Percentiles rank a stretch among this genome's conserved stretches.
These are phyloP conservation scores for Coniosporium tulheliwenetii DNA, from an alignment of 2,329 filamentous ascomycete genomes.

Conservation along the genomic window DNA sequence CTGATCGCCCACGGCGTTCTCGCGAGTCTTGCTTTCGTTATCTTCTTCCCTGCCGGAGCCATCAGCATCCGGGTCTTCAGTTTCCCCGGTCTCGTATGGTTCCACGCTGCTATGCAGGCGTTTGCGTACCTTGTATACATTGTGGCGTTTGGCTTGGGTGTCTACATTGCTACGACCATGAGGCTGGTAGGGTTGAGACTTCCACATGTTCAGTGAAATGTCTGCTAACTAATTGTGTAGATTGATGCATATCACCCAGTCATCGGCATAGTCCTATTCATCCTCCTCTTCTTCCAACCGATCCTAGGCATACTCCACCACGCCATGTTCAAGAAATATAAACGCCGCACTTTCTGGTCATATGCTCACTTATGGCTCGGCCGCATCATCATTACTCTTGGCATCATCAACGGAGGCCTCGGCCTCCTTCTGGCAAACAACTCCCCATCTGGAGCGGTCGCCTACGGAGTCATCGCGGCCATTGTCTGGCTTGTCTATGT, in stretches of 20 bases:
- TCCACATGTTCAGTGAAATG: background rate
- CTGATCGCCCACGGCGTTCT: conserved; percentile 27
- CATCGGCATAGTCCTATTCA: conserved; percentile 37
- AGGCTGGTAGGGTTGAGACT: conserved; percentile 11
- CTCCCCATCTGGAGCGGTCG: conserved; percentile 25
- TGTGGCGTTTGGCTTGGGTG: conserved; percentile 33
- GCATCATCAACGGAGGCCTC: conserved; percentile 41
- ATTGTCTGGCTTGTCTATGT: conserved; percentile 29
- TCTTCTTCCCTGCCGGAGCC: conserved; percentile 27
- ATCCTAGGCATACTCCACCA: conserved; percentile 37
- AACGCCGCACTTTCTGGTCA: conserved; percentile 28
- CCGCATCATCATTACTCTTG: conserved; percentile 32
- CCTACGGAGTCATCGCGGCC: conserved; percentile 34
- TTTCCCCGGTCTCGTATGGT: conserved; percentile 26
- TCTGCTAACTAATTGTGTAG: conserved; percentile 5
- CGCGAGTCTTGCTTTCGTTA: conserved; percentile 26
- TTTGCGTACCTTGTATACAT: conserved; percentile 32
- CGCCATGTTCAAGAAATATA: conserved; percentile 29
- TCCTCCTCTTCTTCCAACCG: conserved; percentile 38
- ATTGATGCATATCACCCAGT: conserved; percentile 31
- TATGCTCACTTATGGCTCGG: conserved; percentile 40
- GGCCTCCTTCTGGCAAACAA: conserved; percentile 32
- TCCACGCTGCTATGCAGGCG: conserved; percentile 31
- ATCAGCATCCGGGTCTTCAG: conserved; percentile 26
- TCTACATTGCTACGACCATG: conserved; percentile 29